Evolutionary conservation across 192 early-diverging fungal species (phyloP).

Genomic region (Coemansia aciculifera): DNA sequence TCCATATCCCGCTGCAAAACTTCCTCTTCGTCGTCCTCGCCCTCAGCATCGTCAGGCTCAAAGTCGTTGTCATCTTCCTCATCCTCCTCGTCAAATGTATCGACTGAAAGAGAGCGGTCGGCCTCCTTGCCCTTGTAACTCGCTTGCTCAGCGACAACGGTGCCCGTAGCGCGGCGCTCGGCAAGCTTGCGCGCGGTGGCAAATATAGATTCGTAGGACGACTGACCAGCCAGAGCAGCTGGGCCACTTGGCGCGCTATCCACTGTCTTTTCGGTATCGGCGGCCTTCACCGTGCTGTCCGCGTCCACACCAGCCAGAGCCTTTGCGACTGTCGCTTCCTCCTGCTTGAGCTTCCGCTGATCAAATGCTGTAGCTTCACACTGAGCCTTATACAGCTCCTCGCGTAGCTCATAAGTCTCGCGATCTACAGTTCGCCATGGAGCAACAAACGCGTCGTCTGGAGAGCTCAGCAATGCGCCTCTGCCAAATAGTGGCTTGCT

Average conservation of each 20-base stretch:
- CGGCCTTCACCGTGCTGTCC: not conserved
- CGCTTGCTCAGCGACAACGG: not conserved
- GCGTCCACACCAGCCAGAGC: not conserved
- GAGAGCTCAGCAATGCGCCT: not conserved
- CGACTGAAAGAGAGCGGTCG: not conserved
- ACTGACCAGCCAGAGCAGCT: not conserved
- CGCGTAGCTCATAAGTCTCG: slow-evolving; percentile 41
- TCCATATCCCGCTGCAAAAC: slow-evolving; percentile 34
- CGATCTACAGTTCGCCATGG: slow-evolving; percentile 50
- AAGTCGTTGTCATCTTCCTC: slow-evolving; percentile 38
- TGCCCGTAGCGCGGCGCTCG: slow-evolving; percentile 19
- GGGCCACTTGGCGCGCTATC: not conserved
- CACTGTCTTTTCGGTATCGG: not conserved
- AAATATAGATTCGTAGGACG: slow-evolving; percentile 46
- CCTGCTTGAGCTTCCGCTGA: slow-evolving; percentile 1
- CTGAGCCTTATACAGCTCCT: slow-evolving; percentile 27
- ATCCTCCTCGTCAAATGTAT: slow-evolving; percentile 1
- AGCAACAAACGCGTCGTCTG: slow-evolving; percentile 37
- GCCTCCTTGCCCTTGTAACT: slow-evolving; percentile 20
- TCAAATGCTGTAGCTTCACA: slow-evolving; percentile 13
- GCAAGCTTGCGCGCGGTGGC: slow-evolving; percentile 35
- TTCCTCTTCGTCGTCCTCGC: slow-evolving; percentile 47
- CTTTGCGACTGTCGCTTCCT: not conserved
- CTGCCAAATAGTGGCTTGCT: slow-evolving; percentile 36
- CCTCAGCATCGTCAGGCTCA: slow-evolving; percentile 19